Conservation (phyloP, 148 eudicot genomes). For the Bassia scoparia region DNA sequence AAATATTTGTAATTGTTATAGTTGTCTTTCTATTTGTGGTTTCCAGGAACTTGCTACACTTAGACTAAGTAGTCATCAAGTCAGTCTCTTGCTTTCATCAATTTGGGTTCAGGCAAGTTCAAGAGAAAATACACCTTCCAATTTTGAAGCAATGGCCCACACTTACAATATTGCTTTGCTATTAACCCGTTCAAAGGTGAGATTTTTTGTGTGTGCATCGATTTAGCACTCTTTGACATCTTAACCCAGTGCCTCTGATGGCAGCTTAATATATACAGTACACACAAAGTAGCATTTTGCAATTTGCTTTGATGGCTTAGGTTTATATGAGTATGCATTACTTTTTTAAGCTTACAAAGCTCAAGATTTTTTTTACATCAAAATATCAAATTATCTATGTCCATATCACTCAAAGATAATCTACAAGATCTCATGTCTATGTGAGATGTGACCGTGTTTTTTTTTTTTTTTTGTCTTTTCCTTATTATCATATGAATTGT, state of each 20-base stretch:
- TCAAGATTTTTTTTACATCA: no score
- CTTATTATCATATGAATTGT: not conserved
- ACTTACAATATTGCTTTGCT: constrained; percentile 62
- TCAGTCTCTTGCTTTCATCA: constrained; percentile 80
- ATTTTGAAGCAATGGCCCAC: constrained; percentile 84
- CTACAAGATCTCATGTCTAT: no score
- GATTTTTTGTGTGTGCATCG: constrained; percentile 1
- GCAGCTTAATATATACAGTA: not conserved
- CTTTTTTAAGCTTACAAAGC: not conserved
- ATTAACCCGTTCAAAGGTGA: constrained; percentile 68
- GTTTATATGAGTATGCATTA: not conserved
- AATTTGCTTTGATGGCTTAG: not conserved
- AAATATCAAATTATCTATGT: no score
- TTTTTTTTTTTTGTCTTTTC: not conserved
- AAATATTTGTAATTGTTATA: not conserved
- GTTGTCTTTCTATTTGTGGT: not conserved
- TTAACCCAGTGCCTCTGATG: not conserved
- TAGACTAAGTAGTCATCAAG: constrained; percentile 81
- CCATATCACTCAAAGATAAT: no score
- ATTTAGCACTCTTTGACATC: constrained; percentile 3
- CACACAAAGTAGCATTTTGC: not conserved
- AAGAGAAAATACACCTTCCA: constrained; percentile 59
- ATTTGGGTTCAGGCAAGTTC: constrained; percentile 79
- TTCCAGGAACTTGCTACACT: constrained; percentile 62
- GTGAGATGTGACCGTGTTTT: no score